Evolutionary conservation across 129 eudicot genomes (phyloP).

Genomic region (Flaveria brownii): DNA sequence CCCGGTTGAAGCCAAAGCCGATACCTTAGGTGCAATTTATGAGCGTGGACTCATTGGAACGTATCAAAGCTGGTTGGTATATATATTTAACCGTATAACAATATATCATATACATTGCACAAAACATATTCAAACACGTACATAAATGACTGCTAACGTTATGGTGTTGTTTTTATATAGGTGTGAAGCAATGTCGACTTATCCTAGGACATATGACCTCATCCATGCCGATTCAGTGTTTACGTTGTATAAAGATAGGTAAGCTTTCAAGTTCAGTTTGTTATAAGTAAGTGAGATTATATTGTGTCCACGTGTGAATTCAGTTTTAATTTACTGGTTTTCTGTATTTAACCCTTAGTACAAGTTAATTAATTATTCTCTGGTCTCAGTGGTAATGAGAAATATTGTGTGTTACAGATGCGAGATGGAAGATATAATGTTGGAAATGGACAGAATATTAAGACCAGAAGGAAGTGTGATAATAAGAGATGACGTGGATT

Average conservation of each 20-base stretch:
- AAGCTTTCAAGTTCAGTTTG: neutral
- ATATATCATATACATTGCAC: neutral
- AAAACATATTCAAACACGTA: neutral
- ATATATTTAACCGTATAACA: neutral
- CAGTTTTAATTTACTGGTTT: too few relatives aligned
- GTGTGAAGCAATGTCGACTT: constrained; percentile 99
- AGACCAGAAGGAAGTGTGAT: constrained; percentile 94
- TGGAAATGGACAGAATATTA: constrained; percentile 92
- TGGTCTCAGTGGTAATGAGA: neutral
- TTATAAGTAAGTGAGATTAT: too few relatives aligned
- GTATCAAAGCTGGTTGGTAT: constrained; percentile 73
- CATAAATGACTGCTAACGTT: neutral
- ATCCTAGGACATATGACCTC: constrained; percentile 92
- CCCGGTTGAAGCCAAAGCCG: constrained; percentile 81
- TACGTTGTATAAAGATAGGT: constrained; percentile 81
- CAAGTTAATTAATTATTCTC: too few relatives aligned
- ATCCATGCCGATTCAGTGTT: constrained; percentile 86
- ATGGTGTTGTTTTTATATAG: neutral
- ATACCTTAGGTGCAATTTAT: constrained; percentile 81
- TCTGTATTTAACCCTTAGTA: too few relatives aligned
- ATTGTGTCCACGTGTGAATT: too few relatives aligned
- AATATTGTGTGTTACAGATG: constrained; percentile 44
- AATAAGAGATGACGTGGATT: constrained; percentile 85
- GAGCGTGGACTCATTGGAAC: constrained; percentile 94
- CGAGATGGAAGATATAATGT: constrained; percentile 89